Evolutionary conservation across 495 filamentous ascomycete species (phyloP).

Genomic region (Bacidia rubella): DNA sequence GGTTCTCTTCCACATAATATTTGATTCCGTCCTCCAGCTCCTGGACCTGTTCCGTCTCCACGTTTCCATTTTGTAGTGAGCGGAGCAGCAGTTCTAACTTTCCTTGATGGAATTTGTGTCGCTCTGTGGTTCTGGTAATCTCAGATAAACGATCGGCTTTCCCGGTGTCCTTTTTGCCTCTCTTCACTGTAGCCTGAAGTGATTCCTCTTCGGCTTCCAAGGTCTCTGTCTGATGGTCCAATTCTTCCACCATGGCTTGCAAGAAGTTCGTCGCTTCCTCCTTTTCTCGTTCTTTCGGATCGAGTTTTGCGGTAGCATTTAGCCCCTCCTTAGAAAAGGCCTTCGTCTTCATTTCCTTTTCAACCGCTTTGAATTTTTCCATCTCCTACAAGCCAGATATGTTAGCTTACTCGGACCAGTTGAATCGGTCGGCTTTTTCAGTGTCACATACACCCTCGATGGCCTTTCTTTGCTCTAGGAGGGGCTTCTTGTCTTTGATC

Average conservation of each 20-base stretch:
- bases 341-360: conserved; percentile 99
- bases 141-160: conserved; percentile 81
- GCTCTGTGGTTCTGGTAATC: conserved; percentile 70
- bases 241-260: conserved; percentile 74
- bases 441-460: conserved; percentile 72
- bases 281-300: conserved; percentile 91
- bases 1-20: conserved; percentile 87
- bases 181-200: conserved; percentile 81
- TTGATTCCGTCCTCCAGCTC: conserved; percentile 82
- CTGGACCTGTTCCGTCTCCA: conserved; percentile 72
- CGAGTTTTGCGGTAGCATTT: conserved; percentile 76
- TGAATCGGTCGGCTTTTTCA: not conserved
- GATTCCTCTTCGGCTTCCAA: conserved; percentile 84
- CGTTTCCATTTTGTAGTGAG: conserved; percentile 79
- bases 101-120: conserved; percentile 90
- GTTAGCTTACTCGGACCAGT: not conserved
- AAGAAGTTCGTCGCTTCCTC: conserved; percentile 75
- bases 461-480: conserved; percentile 81
- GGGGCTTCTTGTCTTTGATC: conserved; percentile 94
- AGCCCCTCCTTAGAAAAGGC: conserved; percentile 97
- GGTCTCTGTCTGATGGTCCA: conserved; percentile 82
- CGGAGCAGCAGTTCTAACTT: conserved; percentile 86
- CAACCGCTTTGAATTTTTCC: conserved; percentile 99
- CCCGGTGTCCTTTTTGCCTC: conserved; percentile 69
- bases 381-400: conserved; percentile 59